phyloP scores from a whole-genome alignment of 129 eudicot genomes.

The Logfia minima region DNA sequence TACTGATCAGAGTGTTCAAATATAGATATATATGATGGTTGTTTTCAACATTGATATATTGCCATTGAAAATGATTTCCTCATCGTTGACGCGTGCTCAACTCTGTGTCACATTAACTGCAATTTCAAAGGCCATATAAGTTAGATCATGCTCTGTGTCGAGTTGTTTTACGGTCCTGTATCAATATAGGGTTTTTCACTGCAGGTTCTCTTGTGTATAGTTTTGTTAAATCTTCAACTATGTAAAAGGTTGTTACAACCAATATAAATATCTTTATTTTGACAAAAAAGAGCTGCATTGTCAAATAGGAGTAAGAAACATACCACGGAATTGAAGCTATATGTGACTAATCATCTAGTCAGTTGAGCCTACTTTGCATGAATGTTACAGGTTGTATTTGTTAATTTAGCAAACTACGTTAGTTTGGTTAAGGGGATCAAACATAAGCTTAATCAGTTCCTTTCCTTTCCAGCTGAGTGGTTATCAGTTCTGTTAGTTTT shows the following conservation, averaged over 20 bases:
- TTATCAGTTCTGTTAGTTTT: no score
- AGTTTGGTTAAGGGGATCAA: no score
- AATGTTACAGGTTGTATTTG: neutral
- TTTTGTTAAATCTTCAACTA: constrained; percentile 7
- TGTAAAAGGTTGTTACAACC: neutral
- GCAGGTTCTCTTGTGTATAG: neutral
- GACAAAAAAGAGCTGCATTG: neutral
- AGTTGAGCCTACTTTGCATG: neutral
- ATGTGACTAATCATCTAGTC: neutral
- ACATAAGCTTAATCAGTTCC: no score
- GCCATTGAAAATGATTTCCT: neutral
- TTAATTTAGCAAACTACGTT: neutral
- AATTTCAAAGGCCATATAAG: neutral
- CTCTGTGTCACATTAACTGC: constrained; percentile 8
- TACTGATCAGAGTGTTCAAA: constrained; percentile 1
- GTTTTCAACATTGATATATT: neutral
- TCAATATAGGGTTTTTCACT: neutral
- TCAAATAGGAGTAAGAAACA: neutral
- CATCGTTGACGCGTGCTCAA: constrained; percentile 6
- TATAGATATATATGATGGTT: neutral
- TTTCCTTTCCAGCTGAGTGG: no score
- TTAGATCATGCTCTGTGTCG: constrained; percentile 1
- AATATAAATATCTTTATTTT: neutral
- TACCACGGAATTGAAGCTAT: neutral
- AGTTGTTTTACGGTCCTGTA: neutral